phyloP scores from a whole-genome alignment of 2,329 filamentous ascomycete genomes.

The Verticillium zaregamsianum region DNA sequence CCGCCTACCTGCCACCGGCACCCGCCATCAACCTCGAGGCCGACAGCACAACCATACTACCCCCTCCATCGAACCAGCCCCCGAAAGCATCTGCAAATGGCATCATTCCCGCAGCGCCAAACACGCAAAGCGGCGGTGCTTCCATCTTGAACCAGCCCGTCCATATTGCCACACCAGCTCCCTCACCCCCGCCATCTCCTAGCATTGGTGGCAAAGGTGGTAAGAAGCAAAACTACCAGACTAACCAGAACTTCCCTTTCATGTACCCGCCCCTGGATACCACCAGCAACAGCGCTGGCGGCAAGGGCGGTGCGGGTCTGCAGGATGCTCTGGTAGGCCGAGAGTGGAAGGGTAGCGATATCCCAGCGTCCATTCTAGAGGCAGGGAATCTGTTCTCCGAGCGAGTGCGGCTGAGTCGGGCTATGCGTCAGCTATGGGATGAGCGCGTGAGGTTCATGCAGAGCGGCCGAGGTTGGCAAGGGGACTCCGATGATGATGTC shows the following conservation, averaged over 20 bases:
- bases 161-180: constrained; percentile 96
- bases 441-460: constrained; percentile 88
- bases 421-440: constrained; percentile 91
- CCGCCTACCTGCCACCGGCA: constrained; percentile 86
- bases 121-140: constrained; percentile 52
- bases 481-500: constrained; percentile 33
- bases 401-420: constrained; percentile 85
- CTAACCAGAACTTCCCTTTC: constrained; percentile 97
- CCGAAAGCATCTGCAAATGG: constrained; percentile 58
- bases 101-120: constrained; percentile 53
- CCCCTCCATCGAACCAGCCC: constrained; percentile 74
- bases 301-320: constrained; percentile 77
- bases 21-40: constrained; percentile 80
- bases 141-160: constrained; percentile 95
- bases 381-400: constrained; percentile 88
- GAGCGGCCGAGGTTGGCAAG: constrained; percentile 85
- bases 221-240: constrained; percentile 99
- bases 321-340: constrained; percentile 78
- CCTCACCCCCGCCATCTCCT: constrained; percentile 91
- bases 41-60: constrained; percentile 86
- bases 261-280: constrained; percentile 92
- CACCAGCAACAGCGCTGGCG: constrained; percentile 83
- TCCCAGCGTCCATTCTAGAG: constrained; percentile 91
- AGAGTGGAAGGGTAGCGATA: constrained; percentile 89
- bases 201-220: constrained; percentile 82